Conservation (phyloP, 1,284 basidiomycete genomes). For the Sanghuangporus baumii region DNA sequence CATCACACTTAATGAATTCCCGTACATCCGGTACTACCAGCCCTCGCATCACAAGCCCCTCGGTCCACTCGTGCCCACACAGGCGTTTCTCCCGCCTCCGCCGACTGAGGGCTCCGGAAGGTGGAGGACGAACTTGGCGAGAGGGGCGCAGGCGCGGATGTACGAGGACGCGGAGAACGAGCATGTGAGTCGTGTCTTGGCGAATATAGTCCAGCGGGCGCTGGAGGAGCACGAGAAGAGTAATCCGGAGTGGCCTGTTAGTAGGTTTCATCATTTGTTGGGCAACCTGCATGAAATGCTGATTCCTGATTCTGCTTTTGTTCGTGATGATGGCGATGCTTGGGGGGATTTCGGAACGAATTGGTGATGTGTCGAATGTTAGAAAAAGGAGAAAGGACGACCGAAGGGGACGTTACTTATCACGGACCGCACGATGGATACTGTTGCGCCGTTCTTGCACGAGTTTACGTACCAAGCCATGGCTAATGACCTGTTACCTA, state of each 20-base stretch:
- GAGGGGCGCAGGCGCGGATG: conserved; percentile 55
- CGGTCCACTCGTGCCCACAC: conserved; percentile 72
- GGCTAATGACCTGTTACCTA: conserved; percentile 90
- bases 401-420: conserved; percentile 85
- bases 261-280: conserved; percentile 19
- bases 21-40: conserved; percentile 91
- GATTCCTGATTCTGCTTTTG: not conserved
- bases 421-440: conserved; percentile 95
- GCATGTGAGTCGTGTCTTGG: conserved; percentile 72
- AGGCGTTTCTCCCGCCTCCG: conserved; percentile 46
- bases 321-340: not conserved
- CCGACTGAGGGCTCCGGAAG: conserved; percentile 45
- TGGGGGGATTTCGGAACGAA: not conserved
- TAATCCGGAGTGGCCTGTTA: conserved; percentile 81
- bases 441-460: conserved; percentile 85
- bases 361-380: conserved; percentile 20
- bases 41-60: conserved; percentile 82
- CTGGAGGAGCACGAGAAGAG: conserved; percentile 82
- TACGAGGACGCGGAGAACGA: conserved; percentile 39
- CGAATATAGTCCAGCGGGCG: conserved; percentile 74
- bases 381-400: conserved; percentile 68
- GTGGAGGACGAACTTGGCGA: conserved; percentile 71
- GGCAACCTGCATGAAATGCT: not conserved
- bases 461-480: conserved; percentile 99
- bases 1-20: conserved; percentile 90